Evolutionary conservation across 176 grass and related monocot species (phyloP), one percentile per base, ranked within the genome.

Genomic region (Ampelocalamus luodianensis): DNA sequence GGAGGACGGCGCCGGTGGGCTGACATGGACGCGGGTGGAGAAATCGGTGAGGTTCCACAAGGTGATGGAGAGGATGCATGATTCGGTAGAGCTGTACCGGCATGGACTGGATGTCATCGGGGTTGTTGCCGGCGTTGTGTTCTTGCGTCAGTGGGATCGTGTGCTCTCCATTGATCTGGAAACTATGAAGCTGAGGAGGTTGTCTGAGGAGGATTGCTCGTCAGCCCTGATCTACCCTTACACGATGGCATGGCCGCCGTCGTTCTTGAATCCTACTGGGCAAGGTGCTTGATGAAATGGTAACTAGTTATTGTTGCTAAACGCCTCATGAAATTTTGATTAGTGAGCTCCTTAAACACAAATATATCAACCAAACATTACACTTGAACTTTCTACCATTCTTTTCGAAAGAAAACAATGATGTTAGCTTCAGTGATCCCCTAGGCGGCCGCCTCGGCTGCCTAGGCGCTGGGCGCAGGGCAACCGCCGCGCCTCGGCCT

Each of bases 21-120:
- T 81, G 29, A 9, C 2, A 3, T 85, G 88, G 88, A 45, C 62
- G 51, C 53, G 46, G 17, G 70, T 89, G 88, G 82, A 89, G 32
- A 89, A 81, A 27, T 85, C 82, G 16, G 23, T 85, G 32, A 81
- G 82, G 68, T 85, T 89, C 61, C 76, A 76, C 61, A 89, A 73
- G 76, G 37, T 45, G 60, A 68, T 16, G 60, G 38, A 26, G 69
- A 58, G 59, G 82, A 22, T 68, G 48, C 7, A 29, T 24, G 81
- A 39, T 5, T 85, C 50, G 0, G 16, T 49, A 17, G 15, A 40
- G n/a, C 39, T 55, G 0, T 68, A 75, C 50, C 40, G n/a, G n/a
- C 13, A 62, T 36, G 37, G 3, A 22, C 11, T 85, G 6, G 63
- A 81, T 53, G 43, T 85, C n/a, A 6, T 77, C 4, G 63, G 82